phyloP scores from a whole-genome alignment of 2,329 filamentous ascomycete genomes.

The Neofusicoccum parvum region DNA sequence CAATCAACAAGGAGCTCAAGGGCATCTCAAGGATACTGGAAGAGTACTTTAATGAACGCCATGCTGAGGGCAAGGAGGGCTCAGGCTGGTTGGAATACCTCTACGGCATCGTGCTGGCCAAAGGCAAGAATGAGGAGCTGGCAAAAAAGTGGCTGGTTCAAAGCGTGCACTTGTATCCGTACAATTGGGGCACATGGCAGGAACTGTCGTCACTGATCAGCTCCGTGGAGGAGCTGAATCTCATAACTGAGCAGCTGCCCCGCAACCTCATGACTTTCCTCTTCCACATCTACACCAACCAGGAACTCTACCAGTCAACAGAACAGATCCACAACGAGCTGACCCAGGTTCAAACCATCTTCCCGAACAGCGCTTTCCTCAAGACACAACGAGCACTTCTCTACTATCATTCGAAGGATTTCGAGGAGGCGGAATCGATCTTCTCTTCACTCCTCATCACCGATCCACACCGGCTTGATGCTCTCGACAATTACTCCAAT shows the following conservation, averaged over 20 bases:
- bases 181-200: slow-evolving; percentile 97
- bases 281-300: slow-evolving; percentile 86
- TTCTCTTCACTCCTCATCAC: slow-evolving; percentile 70
- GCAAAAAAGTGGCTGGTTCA: slow-evolving; percentile 85
- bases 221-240: slow-evolving; percentile 79
- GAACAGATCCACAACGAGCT: slow-evolving; percentile 73
- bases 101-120: slow-evolving; percentile 88
- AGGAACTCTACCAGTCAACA: slow-evolving; percentile 88
- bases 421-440: slow-evolving; percentile 64
- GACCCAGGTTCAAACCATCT: slow-evolving; percentile 77
- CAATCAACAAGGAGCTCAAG: slow-evolving; percentile 81
- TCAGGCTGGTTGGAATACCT: slow-evolving; percentile 95
- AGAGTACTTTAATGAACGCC: slow-evolving; percentile 73
- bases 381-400: slow-evolving; percentile 87
- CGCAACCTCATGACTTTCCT: slow-evolving; percentile 92
- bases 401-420: slow-evolving; percentile 85
- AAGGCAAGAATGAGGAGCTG: slow-evolving; percentile 83
- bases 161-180: slow-evolving; percentile 86
- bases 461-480: slow-evolving; percentile 74
- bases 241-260: slow-evolving; percentile 72
- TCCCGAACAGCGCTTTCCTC: slow-evolving; percentile 85
- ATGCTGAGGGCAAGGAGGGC: slow-evolving; percentile 58
- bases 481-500: slow-evolving; percentile 94
- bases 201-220: slow-evolving; percentile 82
- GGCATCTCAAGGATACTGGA: slow-evolving; percentile 75